Base-by-base conservation (phyloP, 768 basidiomycete genomes). In the Russula ochroleuca region DNA sequence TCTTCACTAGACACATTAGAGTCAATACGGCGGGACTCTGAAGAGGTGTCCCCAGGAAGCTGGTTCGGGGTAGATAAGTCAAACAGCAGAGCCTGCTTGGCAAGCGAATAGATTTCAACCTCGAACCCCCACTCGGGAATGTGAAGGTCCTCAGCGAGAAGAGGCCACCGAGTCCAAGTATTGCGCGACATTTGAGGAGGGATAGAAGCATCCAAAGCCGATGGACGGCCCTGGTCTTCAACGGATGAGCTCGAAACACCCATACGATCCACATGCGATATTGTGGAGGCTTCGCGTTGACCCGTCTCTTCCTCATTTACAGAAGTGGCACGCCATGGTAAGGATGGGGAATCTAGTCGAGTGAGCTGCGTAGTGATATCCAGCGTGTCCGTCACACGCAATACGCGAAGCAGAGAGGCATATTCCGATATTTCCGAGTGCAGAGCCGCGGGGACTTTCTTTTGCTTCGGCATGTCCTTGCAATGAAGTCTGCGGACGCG, bases 81-180 rank as follows among this genome's bases (percentile, higher is more conserved):
- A 37, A 41, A 63, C 23, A 53, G 28, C 3, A 68, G 37, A 33
- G 74, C 72, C 14, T 77, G 72, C 21, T 77, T 73, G 6, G 79
- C 78, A 35, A 90, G 69, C 2, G 77, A 71, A 23, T 73, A 72
- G 10, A 92, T 78, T 73, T 92, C 90, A 66, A 92, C 90, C 52
- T 84, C 79, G 23, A 92, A 74, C 10, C 75, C 74, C 85, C 86
- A 92, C 73, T 90, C 85, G 1, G 90, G 88, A 10, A 81, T 75
- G 25, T 79, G 76, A 17, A 88, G 80, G 68, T 92, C 87, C 17
- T 77, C 76, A 3, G 78, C 68, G 19, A 84, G 79, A 56, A 91
- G 79, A 1, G 90, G 90, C 90, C 90, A 92, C 8, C 84, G 78
- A 0, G 89, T 90, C 88, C 88, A 91, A 0, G 75, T 76, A 68